Evolutionary conservation across 352 stramenopile genomes (phyloP), one percentile per base, ranked within the genome.

Genomic region (Phytophthora hibernalis): DNA sequence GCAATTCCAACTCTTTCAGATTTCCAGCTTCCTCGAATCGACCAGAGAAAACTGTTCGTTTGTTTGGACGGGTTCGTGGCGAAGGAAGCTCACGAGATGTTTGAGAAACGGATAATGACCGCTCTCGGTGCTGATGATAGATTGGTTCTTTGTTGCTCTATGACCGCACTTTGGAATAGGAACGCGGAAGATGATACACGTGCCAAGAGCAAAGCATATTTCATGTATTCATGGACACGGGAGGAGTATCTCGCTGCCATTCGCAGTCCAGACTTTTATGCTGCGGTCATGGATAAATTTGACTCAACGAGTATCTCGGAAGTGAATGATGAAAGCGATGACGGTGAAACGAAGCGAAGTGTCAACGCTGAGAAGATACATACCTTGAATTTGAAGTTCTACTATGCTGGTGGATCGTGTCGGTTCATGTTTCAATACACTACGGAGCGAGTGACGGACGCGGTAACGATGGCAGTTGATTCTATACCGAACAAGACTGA

Each of bases 361-460:
- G 54, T 42, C 9, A 24, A 43, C 0, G 43, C 58, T 18, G 63
- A 58, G 44, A 65, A 62, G 49, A 48, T 13, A 15, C 13, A 69
- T 31, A 30, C 48, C 3, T 11, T 74, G 20, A 2, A 43, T 44
- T 49, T 56, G n/a, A 77, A 77, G 40, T 59, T 77, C 33, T 77
- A 68, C 48, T 77, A 68, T 54, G 62, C 62, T 45, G 68, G 62
- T 31, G 62, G 57, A 2, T 67, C 58, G 18, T 72, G 63, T 40
- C 52, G 56, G 13, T 72, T 72, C 52, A 72, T 75, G 61, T 71
- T 70, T 47, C 43, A 66, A 37, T 68, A 38, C 44, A 15, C 54
- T 3, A 65, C 60, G n/a, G 3, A 44, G 0, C 16, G 24, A 49
- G 55, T 71, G 51, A 61, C 42, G 21, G 16, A 11, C 20, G 11